Evolutionary conservation across 2,329 filamentous ascomycete species (phyloP).

Genomic region (Trichoderma endophyticum): DNA sequence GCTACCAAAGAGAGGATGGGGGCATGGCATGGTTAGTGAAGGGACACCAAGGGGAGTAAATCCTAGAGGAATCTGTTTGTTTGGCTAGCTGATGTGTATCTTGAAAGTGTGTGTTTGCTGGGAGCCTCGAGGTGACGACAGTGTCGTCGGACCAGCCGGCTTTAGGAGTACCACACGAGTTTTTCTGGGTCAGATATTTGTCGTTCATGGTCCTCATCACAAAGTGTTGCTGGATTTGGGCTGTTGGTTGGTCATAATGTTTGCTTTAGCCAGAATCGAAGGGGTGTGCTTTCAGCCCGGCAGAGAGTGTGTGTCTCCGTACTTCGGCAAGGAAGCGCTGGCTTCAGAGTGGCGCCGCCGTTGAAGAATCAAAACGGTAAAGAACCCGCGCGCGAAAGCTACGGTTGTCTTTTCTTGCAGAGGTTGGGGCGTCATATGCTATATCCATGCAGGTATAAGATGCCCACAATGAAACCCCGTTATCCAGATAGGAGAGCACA

Average conservation of each 20-base stretch:
- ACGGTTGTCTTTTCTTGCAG: neutral
- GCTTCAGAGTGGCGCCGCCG: neutral
- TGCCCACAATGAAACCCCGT: neutral
- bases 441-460: neutral
- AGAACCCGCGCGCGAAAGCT: neutral
- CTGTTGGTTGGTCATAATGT: neutral
- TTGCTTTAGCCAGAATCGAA: neutral
- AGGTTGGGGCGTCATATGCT: neutral
- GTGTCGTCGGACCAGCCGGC: neutral
- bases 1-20: neutral
- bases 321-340: neutral
- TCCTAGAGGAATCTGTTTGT: neutral
- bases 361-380: neutral
- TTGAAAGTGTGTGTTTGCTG: neutral
- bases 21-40: neutral
- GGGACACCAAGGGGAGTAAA: neutral
- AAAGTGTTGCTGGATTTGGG: neutral
- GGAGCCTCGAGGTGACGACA: neutral
- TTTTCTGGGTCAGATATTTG: neutral
- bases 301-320: neutral
- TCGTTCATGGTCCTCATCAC: neutral
- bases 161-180: neutral
- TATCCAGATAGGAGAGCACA: neutral
- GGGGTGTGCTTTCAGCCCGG: neutral
- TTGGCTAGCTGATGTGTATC: neutral